A percentile compares a stretch with the other conserved stretches of the same genome.
Evolutionary conservation across 1,139 yeast species (phyloP).

Genomic region (Taiozyma onychis): DNA sequence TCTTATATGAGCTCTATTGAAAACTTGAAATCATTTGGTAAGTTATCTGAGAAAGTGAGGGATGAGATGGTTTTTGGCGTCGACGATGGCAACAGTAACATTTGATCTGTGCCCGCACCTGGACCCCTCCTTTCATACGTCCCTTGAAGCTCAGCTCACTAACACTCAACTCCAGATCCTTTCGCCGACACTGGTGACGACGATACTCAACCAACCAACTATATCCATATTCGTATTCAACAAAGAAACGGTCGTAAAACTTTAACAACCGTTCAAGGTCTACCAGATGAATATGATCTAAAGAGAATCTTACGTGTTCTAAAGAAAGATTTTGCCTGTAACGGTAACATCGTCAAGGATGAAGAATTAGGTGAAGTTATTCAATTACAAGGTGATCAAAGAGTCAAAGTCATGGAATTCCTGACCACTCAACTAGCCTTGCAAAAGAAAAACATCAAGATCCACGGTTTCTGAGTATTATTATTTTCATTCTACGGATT

Average conservation of each 20-base stretch:
- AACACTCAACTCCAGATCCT: slow-evolving; percentile 52
- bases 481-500: not conserved
- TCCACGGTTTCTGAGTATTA: slow-evolving; percentile 79
- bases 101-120: not conserved
- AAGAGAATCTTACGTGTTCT: slow-evolving; percentile 90
- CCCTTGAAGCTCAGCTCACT: not conserved
- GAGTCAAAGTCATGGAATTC: slow-evolving; percentile 93
- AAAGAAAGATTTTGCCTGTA: slow-evolving; percentile 98
- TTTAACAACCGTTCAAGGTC: slow-evolving; percentile 96
- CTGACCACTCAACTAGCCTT: slow-evolving; percentile 81
- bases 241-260: slow-evolving; percentile 99
- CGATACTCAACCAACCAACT: slow-evolving; percentile 92
- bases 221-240: slow-evolving; percentile 97
- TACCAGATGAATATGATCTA: slow-evolving; percentile 90
- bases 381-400: slow-evolving; percentile 98
- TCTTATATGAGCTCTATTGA: slow-evolving; percentile 82
- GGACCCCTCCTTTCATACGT: not conserved
- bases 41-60: slow-evolving; percentile 24
- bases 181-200: slow-evolving; percentile 99
- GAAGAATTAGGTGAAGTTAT: slow-evolving; percentile 95
- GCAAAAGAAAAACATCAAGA: slow-evolving; percentile 94
- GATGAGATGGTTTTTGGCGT: slow-evolving; percentile 1
- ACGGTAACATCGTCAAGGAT: slow-evolving; percentile 97
- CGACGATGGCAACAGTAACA: not conserved
- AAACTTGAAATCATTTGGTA: slow-evolving; percentile 92